Base-by-base conservation (phyloP, 2,329 filamentous ascomycete species). In the Xylariaceae sp. region DNA sequence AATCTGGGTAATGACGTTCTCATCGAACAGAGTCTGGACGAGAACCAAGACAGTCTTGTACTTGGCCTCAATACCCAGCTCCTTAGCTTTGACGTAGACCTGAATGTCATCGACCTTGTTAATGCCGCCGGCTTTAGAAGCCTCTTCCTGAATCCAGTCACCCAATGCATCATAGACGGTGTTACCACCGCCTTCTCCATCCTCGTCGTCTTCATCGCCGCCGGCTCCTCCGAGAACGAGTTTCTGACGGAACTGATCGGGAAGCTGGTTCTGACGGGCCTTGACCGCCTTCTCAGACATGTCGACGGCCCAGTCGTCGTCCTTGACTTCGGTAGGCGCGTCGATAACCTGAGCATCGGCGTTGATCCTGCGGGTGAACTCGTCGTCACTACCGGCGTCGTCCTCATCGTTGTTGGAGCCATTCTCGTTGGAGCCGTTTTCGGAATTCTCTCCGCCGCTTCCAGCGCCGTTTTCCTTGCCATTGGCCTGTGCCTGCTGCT, bases 1-100 rank as follows among this genome's bases (percentile, higher is more conserved):
- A 43, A 98, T 89, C 67, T 98, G 87, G 60, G 84, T 78, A 57
- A 81, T 70, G 45, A 96, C 89, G 59, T 86, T 83, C 55, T 94
- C 81, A 59, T 94, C 80, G 60, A 98, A 98, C 50, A 98, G 72
- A 46, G 86, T 90, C 70, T 94, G 88, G 31, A 89, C 86, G 28
- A 98, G 79, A 38, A 98, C 89, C 37, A 89, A 75, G 36, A 94
- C 73, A 31, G 89, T 94, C 65, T 84, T 88, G 71, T 95, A 85
- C 77, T 96, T 98, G 65, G 64, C 63, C 66, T 95, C 90, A 45
- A 98, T 92, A 50, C 89, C 89, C 36, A 96, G 72, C 52, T 96
- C 92, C 68, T 94, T 92, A 45, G 90, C 90, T 74, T 98, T 96
- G 65, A 93, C 68, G 64, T 94, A 96, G 58, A 98, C 86, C 24